These are phyloP conservation scores for Ustilago loliicola DNA, from an alignment of 1,284 basidiomycete genomes.

Conservation along the genomic window DNA sequence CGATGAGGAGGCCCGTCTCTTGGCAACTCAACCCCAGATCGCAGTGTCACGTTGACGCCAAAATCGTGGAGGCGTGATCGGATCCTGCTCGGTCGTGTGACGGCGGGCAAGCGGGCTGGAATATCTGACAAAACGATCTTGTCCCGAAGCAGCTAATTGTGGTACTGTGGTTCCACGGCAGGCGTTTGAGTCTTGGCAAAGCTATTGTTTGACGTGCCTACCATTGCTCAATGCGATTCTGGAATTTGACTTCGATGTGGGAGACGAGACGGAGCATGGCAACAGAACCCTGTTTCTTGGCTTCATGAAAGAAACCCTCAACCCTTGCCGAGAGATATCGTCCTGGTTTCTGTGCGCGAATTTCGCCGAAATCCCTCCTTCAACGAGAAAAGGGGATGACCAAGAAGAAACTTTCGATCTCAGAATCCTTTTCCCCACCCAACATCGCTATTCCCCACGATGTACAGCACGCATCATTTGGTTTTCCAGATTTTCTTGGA, in stretches of 20 bases:
- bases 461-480: no score
- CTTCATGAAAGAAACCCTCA: constrained; percentile 3
- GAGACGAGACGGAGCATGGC: constrained; percentile 6
- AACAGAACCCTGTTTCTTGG: constrained; percentile 6
- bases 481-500: background rate
- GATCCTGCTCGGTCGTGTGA: constrained; percentile 26
- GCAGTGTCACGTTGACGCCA: background rate
- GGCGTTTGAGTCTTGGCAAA: constrained; percentile 3
- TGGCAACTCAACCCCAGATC: constrained; percentile 1
- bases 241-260: background rate
- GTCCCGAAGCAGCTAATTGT: background rate
- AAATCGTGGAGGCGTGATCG: background rate
- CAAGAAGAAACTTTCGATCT: constrained; percentile 12
- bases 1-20: background rate
- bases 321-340: constrained; percentile 15
- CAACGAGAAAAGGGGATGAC: background rate
- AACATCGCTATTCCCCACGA: constrained; percentile 1
- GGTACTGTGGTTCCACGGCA: background rate
- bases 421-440: constrained; percentile 7
- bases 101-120: background rate
- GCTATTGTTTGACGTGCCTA: background rate
- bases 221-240: background rate
- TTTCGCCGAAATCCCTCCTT: constrained; percentile 12
- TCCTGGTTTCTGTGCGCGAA: constrained; percentile 8
- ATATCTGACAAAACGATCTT: background rate